A percentile compares a stretch with the other conserved stretches of the same genome.
phyloP scores from a whole-genome alignment of 768 basidiomycete species.

The Tephrocybe sp. region DNA sequence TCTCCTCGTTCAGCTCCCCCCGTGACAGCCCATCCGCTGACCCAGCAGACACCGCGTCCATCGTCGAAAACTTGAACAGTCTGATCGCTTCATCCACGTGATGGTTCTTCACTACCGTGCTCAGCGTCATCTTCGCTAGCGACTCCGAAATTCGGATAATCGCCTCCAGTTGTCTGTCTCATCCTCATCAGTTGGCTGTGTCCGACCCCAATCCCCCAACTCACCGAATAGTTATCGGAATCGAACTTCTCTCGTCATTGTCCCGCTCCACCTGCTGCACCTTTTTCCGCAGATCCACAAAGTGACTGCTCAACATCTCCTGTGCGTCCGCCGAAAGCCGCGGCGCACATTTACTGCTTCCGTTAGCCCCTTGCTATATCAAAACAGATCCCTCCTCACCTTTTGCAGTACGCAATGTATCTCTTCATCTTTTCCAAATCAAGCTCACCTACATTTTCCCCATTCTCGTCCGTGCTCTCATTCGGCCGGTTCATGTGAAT shows the following conservation, averaged over 20 bases:
- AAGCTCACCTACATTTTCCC: slow-evolving; percentile 81
- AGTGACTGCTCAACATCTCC: slow-evolving; percentile 95
- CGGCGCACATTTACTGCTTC: slow-evolving; percentile 88
- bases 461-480: slow-evolving; percentile 55
- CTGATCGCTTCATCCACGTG: slow-evolving; percentile 99
- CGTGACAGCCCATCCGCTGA: slow-evolving; percentile 91
- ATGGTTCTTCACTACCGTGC: slow-evolving; percentile 81
- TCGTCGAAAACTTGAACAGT: slow-evolving; percentile 97
- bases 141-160: slow-evolving; percentile 99
- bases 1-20: slow-evolving; percentile 91
- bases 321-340: slow-evolving; percentile 91
- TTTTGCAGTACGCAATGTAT: slow-evolving; percentile 95
- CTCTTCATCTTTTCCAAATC: slow-evolving; percentile 98
- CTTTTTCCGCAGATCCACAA: slow-evolving; percentile 89
- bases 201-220: slow-evolving; percentile 21
- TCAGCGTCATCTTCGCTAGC: slow-evolving; percentile 90
- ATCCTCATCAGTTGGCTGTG: background rate
- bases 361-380: background rate
- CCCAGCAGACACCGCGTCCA: slow-evolving; percentile 97
- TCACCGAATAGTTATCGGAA: slow-evolving; percentile 96
- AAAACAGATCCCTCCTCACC: slow-evolving; percentile 41
- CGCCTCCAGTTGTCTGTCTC: slow-evolving; percentile 84
- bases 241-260: slow-evolving; percentile 96
- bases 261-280: slow-evolving; percentile 95
- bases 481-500: slow-evolving; percentile 96